A percentile compares a stretch with the other conserved stretches of the same genome.
Conservation (phyloP, 768 basidiomycete genomes). For the Cantharellus cinnabarinus region DNA sequence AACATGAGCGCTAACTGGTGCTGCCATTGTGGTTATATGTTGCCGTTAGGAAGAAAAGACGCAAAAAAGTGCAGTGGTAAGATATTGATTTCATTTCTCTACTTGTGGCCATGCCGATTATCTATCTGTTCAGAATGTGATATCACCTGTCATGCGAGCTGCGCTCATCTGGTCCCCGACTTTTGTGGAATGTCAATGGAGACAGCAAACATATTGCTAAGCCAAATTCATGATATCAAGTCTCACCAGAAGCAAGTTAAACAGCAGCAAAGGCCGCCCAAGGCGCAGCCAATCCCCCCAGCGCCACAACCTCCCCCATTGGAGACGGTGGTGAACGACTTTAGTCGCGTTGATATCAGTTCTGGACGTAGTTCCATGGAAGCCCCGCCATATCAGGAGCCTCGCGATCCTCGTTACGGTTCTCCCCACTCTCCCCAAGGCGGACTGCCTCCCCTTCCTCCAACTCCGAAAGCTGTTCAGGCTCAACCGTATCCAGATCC, state of each 20-base stretch:
- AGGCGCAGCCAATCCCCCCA: conserved; percentile 10
- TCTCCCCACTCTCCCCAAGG: no score
- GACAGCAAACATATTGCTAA: conserved; percentile 81
- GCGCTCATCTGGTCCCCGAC: conserved; percentile 94
- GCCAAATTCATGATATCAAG: conserved; percentile 84
- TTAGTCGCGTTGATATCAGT: not conserved
- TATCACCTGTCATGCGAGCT: conserved; percentile 92
- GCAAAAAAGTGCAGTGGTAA: conserved; percentile 66
- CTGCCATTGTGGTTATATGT: conserved; percentile 97
- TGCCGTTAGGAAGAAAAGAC: conserved; percentile 92
- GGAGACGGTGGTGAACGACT: not conserved
- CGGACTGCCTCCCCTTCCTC: no score
- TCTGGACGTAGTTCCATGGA: not conserved
- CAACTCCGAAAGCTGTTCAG: no score
- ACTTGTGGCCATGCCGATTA: not conserved
- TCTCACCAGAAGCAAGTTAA: conserved; percentile 14
- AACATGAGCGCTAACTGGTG: conserved; percentile 99
- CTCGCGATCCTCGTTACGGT: no score
- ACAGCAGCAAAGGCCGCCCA: conserved; percentile 2
- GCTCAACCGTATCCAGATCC: no score
- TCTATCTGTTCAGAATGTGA: conserved; percentile 47
- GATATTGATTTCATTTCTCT: conserved; percentile 3
- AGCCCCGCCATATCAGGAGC: no score
- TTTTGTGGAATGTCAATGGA: conserved; percentile 99
- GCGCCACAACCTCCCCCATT: not conserved